Conservation (phyloP, 2,329 filamentous ascomycete species). For the Fusarium torulosum region DNA sequence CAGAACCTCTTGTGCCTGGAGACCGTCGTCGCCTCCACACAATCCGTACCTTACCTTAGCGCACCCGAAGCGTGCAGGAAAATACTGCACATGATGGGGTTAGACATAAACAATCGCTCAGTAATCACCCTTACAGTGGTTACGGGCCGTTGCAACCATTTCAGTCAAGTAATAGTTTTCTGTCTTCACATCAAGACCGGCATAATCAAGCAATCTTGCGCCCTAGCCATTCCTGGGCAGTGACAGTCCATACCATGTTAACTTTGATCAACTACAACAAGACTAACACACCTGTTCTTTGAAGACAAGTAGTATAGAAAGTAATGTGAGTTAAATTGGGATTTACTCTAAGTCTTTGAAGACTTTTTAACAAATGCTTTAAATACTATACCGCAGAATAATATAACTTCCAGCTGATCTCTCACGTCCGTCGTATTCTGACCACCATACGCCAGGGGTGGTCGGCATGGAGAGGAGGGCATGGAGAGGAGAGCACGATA, state of each 20-base stretch:
- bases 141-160: background rate
- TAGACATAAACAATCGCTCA: constrained; percentile 12
- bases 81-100: constrained; percentile 7
- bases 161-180: constrained; percentile 11
- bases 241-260: too few relatives aligned
- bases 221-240: constrained; percentile 1
- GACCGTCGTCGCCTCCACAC: constrained; percentile 21
- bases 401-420: too few relatives aligned
- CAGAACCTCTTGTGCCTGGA: constrained; percentile 13
- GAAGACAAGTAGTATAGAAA: too few relatives aligned
- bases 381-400: too few relatives aligned
- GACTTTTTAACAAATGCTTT: too few relatives aligned
- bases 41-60: constrained; percentile 34
- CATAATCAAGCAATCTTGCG: constrained; percentile 15
- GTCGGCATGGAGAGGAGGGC: constrained; percentile 12
- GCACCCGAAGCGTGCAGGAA: constrained; percentile 1
- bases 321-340: too few relatives aligned
- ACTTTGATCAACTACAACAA: too few relatives aligned
- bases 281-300: too few relatives aligned
- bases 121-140: too few relatives aligned
- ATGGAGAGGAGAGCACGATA: constrained; percentile 18
- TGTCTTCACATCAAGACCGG: constrained; percentile 5
- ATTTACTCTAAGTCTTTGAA: too few relatives aligned
- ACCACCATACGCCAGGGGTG: background rate
- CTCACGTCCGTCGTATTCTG: too few relatives aligned